Conservation (phyloP, 148 eudicot species). For the Diospyros kaki region DNA sequence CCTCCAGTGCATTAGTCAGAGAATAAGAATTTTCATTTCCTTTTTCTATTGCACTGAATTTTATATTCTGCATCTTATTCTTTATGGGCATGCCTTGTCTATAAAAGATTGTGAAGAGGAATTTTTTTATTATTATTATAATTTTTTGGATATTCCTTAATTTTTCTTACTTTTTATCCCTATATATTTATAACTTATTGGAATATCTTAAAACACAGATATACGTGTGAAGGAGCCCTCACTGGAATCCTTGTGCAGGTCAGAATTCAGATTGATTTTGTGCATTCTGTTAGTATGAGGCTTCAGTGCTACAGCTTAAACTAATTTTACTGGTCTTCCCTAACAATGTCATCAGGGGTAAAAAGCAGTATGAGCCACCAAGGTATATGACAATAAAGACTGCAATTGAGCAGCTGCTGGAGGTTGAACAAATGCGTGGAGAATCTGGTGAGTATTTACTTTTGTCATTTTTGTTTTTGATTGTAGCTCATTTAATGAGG, state of each 20-base stretch:
- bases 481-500: neutral
- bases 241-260: slow-evolving; percentile 90
- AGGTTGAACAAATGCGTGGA: slow-evolving; percentile 63
- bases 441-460: slow-evolving; percentile 52
- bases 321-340: neutral
- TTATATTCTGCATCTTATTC: neutral
- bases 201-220: slow-evolving; percentile 42
- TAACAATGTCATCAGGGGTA: slow-evolving; percentile 52
- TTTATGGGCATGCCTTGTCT: neutral
- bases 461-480: neutral
- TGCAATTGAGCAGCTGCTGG: slow-evolving; percentile 92
- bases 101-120: neutral
- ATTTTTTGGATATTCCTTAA: neutral
- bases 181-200: neutral
- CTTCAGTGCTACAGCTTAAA: neutral
- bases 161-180: slow-evolving; percentile 6
- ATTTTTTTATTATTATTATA: neutral
- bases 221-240: slow-evolving; percentile 94
- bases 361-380: slow-evolving; percentile 84
- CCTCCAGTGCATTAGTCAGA: neutral
- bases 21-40: neutral
- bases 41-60: too few relatives aligned
- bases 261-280: slow-evolving; percentile 15
- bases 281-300: neutral
- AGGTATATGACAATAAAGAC: slow-evolving; percentile 76